Conservation (phyloP, 257 asterid species). For the Coffea eugenioides region DNA sequence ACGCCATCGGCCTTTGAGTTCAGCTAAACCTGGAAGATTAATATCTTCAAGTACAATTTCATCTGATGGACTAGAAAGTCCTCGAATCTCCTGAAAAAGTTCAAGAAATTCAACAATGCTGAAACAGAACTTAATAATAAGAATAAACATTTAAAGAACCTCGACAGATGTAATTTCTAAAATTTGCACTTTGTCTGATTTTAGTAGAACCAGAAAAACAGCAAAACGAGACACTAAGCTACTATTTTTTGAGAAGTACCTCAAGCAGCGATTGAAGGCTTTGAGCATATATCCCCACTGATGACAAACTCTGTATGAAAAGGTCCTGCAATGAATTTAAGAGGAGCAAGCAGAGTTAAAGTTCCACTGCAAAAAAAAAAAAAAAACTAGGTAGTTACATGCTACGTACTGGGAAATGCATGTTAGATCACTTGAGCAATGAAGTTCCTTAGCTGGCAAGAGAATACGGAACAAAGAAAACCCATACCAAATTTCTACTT, state of each 20-base stretch:
- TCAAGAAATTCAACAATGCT: constrained; percentile 17
- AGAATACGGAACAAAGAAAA: neutral
- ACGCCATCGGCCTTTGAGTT: constrained; percentile 93
- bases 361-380: neutral
- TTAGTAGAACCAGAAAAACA: neutral
- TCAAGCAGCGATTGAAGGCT: constrained; percentile 91
- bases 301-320: constrained; percentile 87
- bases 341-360: constrained; percentile 24
- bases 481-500: neutral
- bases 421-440: neutral
- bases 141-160: too few species aligned
- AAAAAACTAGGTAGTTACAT: neutral
- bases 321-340: constrained; percentile 56
- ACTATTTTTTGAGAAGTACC: constrained; percentile 37
- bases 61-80: constrained; percentile 65
- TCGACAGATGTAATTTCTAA: neutral
- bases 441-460: neutral
- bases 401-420: neutral
- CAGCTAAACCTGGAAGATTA: constrained; percentile 96
- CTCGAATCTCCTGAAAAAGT: constrained; percentile 73
- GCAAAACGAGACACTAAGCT: neutral
- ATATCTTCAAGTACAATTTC: constrained; percentile 85
- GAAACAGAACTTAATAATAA: neutral
- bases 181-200: neutral
- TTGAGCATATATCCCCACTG: constrained; percentile 82